Conservation (phyloP, 805 yeast genomes). For the Metahyphopichia silvanorum region DNA sequence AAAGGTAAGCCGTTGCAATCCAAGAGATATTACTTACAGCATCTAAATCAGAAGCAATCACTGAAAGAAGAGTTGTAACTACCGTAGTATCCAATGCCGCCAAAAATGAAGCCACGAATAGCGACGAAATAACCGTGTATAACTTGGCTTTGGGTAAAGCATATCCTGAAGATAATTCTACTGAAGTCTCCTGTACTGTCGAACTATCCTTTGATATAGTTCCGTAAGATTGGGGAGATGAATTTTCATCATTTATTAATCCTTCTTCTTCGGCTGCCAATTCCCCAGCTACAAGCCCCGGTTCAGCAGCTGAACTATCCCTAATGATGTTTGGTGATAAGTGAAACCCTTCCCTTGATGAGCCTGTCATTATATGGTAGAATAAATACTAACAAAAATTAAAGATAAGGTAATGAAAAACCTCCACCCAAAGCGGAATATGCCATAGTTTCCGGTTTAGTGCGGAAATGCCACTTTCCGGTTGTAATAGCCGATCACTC, state of each 20-base stretch:
- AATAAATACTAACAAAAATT: too few species aligned
- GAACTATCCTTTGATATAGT: slow-evolving; percentile 6
- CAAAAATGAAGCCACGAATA: slow-evolving; percentile 45
- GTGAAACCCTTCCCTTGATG: too few species aligned
- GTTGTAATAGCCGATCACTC: too few species aligned
- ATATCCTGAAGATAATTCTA: slow-evolving; percentile 8
- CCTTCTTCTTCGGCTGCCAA: slow-evolving; percentile 32
- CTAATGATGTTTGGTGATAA: too few species aligned
- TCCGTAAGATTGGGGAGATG: slow-evolving; percentile 15
- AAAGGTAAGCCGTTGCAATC: slow-evolving; percentile 69
- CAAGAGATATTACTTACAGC: slow-evolving; percentile 63
- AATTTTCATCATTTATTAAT: slow-evolving; percentile 9
- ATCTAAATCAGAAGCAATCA: slow-evolving; percentile 66
- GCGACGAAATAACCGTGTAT: slow-evolving; percentile 24
- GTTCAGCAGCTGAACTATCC: slow-evolving; percentile 27
- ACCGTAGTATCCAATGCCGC: slow-evolving; percentile 69
- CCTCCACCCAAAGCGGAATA: too few species aligned
- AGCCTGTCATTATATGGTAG: too few species aligned
- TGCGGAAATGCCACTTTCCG: too few species aligned
- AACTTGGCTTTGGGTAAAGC: slow-evolving; percentile 30
- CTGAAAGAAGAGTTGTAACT: slow-evolving; percentile 61
- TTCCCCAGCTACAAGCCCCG: slow-evolving; percentile 36
- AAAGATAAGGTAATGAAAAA: too few species aligned
- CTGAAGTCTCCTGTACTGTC: slow-evolving; percentile 3
- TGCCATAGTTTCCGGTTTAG: too few species aligned